phyloP scores from a whole-genome alignment of 176 grass and related monocot genomes.

The Aegilops bicornis region DNA sequence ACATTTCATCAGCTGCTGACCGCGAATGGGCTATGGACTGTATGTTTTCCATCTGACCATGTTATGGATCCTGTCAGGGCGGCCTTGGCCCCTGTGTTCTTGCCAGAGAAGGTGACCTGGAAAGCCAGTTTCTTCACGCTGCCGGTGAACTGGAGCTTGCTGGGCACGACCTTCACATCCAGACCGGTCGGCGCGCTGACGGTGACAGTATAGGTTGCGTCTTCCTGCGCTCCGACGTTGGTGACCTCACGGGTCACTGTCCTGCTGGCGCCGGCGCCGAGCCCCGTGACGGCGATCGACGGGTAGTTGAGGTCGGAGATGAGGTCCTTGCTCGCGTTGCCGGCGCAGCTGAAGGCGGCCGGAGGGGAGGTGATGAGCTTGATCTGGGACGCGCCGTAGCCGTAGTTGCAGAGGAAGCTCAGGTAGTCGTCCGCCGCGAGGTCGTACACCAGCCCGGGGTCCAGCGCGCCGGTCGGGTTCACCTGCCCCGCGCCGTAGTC shows the following conservation, averaged over 20 bases:
- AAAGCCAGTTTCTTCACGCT: slow-evolving; percentile 47
- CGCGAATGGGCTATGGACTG: slow-evolving; percentile 71
- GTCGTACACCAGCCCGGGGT: slow-evolving; percentile 82
- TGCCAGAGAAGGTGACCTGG: slow-evolving; percentile 60
- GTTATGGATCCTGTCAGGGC: slow-evolving; percentile 62
- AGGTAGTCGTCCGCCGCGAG: slow-evolving; percentile 54
- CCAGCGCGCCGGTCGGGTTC: slow-evolving; percentile 53
- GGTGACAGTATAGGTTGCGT: slow-evolving; percentile 37
- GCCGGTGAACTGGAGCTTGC: slow-evolving; percentile 64
- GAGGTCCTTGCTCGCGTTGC: slow-evolving; percentile 59
- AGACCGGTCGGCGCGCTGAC: slow-evolving; percentile 47
- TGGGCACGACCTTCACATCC: slow-evolving; percentile 65
- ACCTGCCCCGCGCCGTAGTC: slow-evolving; percentile 78
- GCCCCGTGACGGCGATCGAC: slow-evolving; percentile 58
- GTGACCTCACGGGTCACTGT: slow-evolving; percentile 51
- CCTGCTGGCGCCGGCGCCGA: slow-evolving; percentile 12
- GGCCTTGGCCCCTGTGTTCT: slow-evolving; percentile 13
- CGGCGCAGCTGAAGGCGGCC: slow-evolving; percentile 47
- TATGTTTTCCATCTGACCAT: slow-evolving; percentile 83
- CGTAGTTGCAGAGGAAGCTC: slow-evolving; percentile 85
- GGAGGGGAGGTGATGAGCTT: slow-evolving; percentile 51
- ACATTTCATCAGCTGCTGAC: slow-evolving; percentile 31
- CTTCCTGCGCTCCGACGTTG: slow-evolving; percentile 60
- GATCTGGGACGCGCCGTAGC: slow-evolving; percentile 55
- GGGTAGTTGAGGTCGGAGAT: slow-evolving; percentile 96